Percentiles rank a stretch among this genome's conserved stretches.
Conservation (phyloP, 768 basidiomycete genomes). For the Amanita subjunquillea region DNA sequence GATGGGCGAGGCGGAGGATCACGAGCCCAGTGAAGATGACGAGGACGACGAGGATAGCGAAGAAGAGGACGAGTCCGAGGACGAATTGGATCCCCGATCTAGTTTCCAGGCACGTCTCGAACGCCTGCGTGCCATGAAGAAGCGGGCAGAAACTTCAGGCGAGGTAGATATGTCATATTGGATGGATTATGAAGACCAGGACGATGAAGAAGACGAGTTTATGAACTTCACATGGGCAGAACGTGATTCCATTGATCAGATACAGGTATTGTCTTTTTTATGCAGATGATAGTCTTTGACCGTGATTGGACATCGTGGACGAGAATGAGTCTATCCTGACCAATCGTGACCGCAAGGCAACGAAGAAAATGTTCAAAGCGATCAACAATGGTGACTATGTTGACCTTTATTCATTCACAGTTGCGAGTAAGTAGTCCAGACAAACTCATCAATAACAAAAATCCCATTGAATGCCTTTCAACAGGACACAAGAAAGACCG, state of each 20-base stretch:
- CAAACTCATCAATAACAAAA: background rate
- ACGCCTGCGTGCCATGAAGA: conserved; percentile 21
- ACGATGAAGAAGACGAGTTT: conserved; percentile 15
- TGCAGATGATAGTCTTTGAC: background rate
- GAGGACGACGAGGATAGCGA: conserved; percentile 25
- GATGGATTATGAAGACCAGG: conserved; percentile 23
- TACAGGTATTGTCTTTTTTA: conserved; percentile 34
- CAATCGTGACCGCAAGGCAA: conserved; percentile 33
- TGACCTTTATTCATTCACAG: conserved; percentile 28
- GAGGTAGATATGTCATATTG: conserved; percentile 17
- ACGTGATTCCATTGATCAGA: conserved; percentile 37
- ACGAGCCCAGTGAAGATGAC: conserved; percentile 17
- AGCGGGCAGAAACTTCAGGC: conserved; percentile 15
- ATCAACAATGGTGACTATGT: conserved; percentile 47
- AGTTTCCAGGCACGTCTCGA: conserved; percentile 38
- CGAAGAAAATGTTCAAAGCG: conserved; percentile 50
- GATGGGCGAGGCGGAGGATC: conserved; percentile 34
- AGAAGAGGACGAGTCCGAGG: conserved; percentile 25
- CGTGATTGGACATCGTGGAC: conserved; percentile 40
- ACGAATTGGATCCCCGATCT: conserved; percentile 27
- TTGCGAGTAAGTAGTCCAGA: conserved; percentile 36
- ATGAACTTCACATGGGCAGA: conserved; percentile 27
- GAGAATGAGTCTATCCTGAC: conserved; percentile 40
- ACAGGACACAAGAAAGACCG: conserved; percentile 41
- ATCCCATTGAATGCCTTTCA: background rate